Conservation (phyloP, 2,329 filamentous ascomycete genomes). For the Diaporthe longicolla region DNA sequence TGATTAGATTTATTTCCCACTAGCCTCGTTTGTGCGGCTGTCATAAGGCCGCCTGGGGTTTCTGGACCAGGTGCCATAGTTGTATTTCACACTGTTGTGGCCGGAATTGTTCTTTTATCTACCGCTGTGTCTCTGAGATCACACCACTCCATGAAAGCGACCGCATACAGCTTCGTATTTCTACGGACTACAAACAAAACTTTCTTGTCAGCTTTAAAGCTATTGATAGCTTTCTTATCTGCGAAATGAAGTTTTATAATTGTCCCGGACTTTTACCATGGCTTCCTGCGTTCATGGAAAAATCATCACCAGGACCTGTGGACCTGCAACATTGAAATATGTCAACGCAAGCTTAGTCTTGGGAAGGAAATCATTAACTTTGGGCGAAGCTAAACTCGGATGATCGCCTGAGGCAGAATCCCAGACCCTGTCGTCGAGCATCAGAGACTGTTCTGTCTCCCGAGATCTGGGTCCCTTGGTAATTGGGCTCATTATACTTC, state of each 20-base stretch:
- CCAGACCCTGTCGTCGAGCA: constrained; percentile 9
- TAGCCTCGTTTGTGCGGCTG: too few relatives aligned
- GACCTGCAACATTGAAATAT: neutral
- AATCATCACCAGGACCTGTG: neutral
- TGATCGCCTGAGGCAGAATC: neutral
- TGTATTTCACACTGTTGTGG: too few relatives aligned
- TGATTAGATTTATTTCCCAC: too few relatives aligned
- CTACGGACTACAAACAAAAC: too few relatives aligned
- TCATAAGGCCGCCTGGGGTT: too few relatives aligned
- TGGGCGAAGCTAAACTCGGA: neutral
- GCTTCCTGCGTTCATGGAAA: too few relatives aligned
- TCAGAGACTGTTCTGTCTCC: neutral
- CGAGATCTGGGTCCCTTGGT: neutral
- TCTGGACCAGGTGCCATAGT: too few relatives aligned
- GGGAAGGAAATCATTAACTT: neutral
- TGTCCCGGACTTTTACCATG: neutral
- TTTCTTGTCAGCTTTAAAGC: neutral
- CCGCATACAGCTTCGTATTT: too few relatives aligned
- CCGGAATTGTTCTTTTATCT: too few relatives aligned
- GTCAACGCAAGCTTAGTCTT: constrained; percentile 2
- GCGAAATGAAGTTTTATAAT: too few relatives aligned
- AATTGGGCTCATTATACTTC: neutral
- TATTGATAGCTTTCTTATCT: neutral
- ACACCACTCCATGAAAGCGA: too few relatives aligned
- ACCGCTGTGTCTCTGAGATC: too few relatives aligned